phyloP scores from a whole-genome alignment of 352 stramenopile genomes.

The Phytophthora fragariae region DNA sequence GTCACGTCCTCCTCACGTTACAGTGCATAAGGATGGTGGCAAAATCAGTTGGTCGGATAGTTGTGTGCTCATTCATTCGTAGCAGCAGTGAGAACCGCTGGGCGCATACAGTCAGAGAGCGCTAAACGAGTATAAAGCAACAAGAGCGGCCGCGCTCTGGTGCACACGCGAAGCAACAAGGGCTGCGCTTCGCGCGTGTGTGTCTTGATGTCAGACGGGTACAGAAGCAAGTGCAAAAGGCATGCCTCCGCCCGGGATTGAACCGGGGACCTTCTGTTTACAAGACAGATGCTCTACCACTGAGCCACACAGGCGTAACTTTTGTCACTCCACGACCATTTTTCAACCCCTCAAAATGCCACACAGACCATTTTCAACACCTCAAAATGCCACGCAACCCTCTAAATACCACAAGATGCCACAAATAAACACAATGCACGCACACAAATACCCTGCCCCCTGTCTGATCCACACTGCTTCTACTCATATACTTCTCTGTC shows the following conservation, averaged over 20 bases:
- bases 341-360: neutral
- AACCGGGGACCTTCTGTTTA: conserved; percentile 50
- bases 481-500: too few species aligned
- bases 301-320: conserved; percentile 41
- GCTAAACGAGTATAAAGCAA: neutral
- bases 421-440: too few species aligned
- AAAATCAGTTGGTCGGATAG: too few species aligned
- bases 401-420: too few species aligned
- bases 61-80: neutral
- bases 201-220: neutral
- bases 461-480: too few species aligned
- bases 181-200: neutral
- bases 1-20: too few species aligned
- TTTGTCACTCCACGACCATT: neutral
- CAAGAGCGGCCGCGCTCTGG: neutral
- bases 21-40: too few species aligned
- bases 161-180: conserved; percentile 2
- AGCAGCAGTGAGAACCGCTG: too few species aligned
- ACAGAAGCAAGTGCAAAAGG: conserved; percentile 5
- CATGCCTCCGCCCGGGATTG: conserved; percentile 42
- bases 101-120: neutral
- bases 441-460: too few species aligned
- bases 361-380: neutral
- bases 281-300: conserved; percentile 51
- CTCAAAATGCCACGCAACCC: neutral